A percentile compares a stretch with the other conserved stretches of the same genome.
Conservation (phyloP, 2,329 filamentous ascomycete genomes). For the Simplicillium aogashimaense region DNA sequence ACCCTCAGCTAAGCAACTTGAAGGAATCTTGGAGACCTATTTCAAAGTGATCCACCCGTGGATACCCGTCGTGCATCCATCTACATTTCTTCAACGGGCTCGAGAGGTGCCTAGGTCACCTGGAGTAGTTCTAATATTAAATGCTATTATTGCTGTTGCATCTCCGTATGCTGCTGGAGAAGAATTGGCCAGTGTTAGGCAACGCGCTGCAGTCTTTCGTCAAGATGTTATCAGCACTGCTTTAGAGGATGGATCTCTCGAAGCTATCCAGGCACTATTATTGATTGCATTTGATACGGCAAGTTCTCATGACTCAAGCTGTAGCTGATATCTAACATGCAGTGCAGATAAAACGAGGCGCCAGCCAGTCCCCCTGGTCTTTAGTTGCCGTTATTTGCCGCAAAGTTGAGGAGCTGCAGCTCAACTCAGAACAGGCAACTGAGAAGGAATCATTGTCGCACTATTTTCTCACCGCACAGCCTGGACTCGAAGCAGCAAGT, state of each 20-base stretch:
- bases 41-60: slow-evolving; percentile 26
- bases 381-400: slow-evolving; percentile 5
- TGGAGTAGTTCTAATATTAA: slow-evolving; percentile 1
- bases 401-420: slow-evolving; percentile 6
- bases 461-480: slow-evolving; percentile 1
- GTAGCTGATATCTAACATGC: too few relatives aligned
- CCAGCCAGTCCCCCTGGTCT: slow-evolving; percentile 6
- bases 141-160: slow-evolving; percentile 5
- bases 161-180: neutral
- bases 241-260: slow-evolving; percentile 5
- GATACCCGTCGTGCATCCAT: slow-evolving; percentile 17
- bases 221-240: slow-evolving; percentile 1
- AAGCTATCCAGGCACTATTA: slow-evolving; percentile 6
- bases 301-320: too few relatives aligned
- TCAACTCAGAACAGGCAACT: slow-evolving; percentile 2
- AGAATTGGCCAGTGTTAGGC: neutral
- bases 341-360: slow-evolving; percentile 3
- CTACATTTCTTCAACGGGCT: slow-evolving; percentile 3
- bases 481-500: slow-evolving; percentile 2
- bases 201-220: neutral
- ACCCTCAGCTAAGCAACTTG: slow-evolving; percentile 20
- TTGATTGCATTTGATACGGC: slow-evolving; percentile 6
- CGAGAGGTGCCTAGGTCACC: neutral
- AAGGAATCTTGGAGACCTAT: slow-evolving; percentile 22
- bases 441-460: neutral